Evolutionary conservation across 495 filamentous ascomycete species (phyloP).

Genomic region (Penicillium malachiteum): DNA sequence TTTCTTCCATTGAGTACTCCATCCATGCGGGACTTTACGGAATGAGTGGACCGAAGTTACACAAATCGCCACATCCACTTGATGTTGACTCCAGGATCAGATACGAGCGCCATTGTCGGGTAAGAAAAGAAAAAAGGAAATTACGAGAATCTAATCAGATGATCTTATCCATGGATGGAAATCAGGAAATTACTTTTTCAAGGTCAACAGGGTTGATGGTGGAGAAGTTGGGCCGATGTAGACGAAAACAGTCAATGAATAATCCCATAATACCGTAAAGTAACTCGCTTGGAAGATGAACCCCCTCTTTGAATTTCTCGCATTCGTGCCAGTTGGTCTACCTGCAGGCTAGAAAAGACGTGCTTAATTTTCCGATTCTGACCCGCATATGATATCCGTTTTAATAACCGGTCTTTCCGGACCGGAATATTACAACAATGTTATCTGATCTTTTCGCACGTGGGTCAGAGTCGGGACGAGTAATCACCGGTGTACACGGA

Average conservation of each 20-base stretch:
- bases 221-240: not conserved
- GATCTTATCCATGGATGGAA: slow-evolving; percentile 5
- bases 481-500: not conserved
- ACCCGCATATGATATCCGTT: not conserved
- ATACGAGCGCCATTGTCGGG: not conserved
- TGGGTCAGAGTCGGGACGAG: not conserved
- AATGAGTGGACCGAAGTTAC: not conserved
- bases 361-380: not conserved
- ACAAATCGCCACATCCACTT: not conserved
- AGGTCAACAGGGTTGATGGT: not conserved
- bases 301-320: not conserved
- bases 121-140: not conserved
- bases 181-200: not conserved
- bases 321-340: not conserved
- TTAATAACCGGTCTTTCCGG: not conserved
- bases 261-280: not conserved
- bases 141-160: slow-evolving; percentile 5
- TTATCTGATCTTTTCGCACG: slow-evolving; percentile 4
- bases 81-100: not conserved
- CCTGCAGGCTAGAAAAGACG: not conserved
- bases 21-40: not conserved
- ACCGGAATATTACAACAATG: not conserved
- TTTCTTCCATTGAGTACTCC: not conserved
- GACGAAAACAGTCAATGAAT: not conserved
- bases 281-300: not conserved